Conservation (phyloP, 2,329 filamentous ascomycete species). For the Rhexocercosporidium sp. region DNA sequence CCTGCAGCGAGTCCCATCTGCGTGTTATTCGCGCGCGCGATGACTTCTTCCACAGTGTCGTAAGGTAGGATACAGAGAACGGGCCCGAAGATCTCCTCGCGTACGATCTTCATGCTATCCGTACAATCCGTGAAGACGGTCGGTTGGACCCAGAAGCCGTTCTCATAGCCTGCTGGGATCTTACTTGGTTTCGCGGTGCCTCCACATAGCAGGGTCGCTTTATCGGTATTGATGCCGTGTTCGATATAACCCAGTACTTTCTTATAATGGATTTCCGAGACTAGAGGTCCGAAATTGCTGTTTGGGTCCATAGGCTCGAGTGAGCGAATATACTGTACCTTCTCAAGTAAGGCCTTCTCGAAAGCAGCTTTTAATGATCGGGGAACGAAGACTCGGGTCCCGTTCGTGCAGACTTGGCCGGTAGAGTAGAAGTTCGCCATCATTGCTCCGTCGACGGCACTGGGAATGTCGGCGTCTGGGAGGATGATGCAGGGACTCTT, state of each 20-base stretch:
- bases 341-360: constrained; percentile 70
- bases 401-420: constrained; percentile 92
- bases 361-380: constrained; percentile 67
- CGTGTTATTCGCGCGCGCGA: constrained; percentile 77
- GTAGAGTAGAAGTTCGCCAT: constrained; percentile 94
- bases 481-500: constrained; percentile 84
- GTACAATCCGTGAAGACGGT: constrained; percentile 88
- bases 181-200: constrained; percentile 61
- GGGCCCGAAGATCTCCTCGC: constrained; percentile 88
- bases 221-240: constrained; percentile 75
- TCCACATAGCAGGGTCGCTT: constrained; percentile 75
- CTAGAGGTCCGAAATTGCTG: constrained; percentile 86
- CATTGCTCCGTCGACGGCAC: constrained; percentile 88
- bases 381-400: constrained; percentile 85
- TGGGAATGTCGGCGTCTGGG: constrained; percentile 77
- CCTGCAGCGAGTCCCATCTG: constrained; percentile 81
- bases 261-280: constrained; percentile 73
- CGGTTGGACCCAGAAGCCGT: constrained; percentile 84
- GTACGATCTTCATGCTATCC: constrained; percentile 78
- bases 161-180: constrained; percentile 44
- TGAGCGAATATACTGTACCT: constrained; percentile 71
- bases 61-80: constrained; percentile 85
- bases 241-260: constrained; percentile 81
- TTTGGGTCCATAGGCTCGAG: constrained; percentile 73
- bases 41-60: constrained; percentile 69